Evolutionary conservation across 169 alveolate genomes (phyloP).

Genomic region (Eimeria tenella): DNA sequence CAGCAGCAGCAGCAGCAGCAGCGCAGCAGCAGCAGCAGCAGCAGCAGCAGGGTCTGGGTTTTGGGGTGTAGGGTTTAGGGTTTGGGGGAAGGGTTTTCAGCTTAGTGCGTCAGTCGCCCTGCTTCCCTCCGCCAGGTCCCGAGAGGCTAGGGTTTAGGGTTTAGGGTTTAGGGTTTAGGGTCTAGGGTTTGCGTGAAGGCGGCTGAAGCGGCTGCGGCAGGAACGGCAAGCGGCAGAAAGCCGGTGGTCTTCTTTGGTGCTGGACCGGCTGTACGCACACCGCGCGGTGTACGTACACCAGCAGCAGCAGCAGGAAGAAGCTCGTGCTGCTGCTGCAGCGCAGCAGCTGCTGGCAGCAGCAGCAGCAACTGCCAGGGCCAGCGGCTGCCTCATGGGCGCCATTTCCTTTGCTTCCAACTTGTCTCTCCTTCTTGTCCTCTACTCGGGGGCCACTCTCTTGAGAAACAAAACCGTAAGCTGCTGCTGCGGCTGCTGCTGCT

Average conservation of each 20-base stretch:
- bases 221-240: slow-evolving; percentile 9
- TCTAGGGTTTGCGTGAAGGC: slow-evolving; percentile 56
- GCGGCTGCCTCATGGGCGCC: slow-evolving; percentile 59
- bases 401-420: slow-evolving; percentile 27
- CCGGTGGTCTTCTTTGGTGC: slow-evolving; percentile 11
- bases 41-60: too few species aligned
- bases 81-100: too few species aligned
- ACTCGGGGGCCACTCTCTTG: slow-evolving; percentile 45
- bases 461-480: slow-evolving; percentile 23
- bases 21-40: too few species aligned
- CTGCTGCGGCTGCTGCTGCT: slow-evolving; percentile 2
- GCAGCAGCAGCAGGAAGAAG: slow-evolving; percentile 66
- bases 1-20: too few species aligned
- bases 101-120: too few species aligned
- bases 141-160: neutral
- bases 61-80: too few species aligned
- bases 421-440: slow-evolving; percentile 52
- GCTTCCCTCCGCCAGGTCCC: too few species aligned
- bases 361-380: slow-evolving; percentile 16
- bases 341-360: slow-evolving; percentile 40
- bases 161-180: slow-evolving; percentile 42
- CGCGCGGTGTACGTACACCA: slow-evolving; percentile 66
- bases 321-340: neutral
- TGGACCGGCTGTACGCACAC: slow-evolving; percentile 46
- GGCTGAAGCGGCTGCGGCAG: slow-evolving; percentile 32